Evolutionary conservation across 768 basidiomycete species (phyloP).

Genomic region (Mycena indigotica): DNA sequence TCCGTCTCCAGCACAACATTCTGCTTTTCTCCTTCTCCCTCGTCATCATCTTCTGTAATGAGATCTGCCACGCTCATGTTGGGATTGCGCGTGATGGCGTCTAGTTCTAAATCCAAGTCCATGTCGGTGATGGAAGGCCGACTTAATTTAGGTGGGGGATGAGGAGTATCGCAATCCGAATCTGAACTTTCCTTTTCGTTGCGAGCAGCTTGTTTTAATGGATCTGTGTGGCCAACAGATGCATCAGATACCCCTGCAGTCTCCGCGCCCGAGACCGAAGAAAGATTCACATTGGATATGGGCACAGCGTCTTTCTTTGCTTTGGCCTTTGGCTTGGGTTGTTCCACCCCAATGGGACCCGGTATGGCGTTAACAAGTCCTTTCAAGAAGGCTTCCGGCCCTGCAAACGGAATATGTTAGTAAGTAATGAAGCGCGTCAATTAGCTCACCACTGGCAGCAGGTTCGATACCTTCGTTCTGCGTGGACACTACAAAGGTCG

Average conservation of each 20-base stretch:
- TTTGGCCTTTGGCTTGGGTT: conserved; percentile 10
- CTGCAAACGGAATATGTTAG: too few relatives aligned
- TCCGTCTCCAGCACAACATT: conserved; percentile 16
- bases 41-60: conserved; percentile 13
- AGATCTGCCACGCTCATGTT: conserved; percentile 32
- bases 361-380: too few relatives aligned
- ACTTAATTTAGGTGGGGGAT: conserved; percentile 1
- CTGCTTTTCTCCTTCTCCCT: conserved; percentile 4
- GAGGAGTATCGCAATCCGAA: conserved; percentile 9
- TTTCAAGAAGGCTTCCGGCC: too few relatives aligned
- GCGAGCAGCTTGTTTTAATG: conserved; percentile 2
- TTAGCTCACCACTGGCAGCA: not conserved
- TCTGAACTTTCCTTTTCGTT: conserved; percentile 9
- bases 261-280: conserved; percentile 2
- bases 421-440: not conserved
- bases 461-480: too few relatives aligned
- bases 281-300: conserved; percentile 16
- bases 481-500: too few relatives aligned
- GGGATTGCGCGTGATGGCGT: conserved; percentile 47
- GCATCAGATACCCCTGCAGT: conserved; percentile 13
- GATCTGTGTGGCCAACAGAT: conserved; percentile 6
- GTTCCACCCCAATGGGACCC: not conserved
- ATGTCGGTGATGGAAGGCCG: not conserved
- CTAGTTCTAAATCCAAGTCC: conserved; percentile 28
- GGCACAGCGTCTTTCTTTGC: not conserved